Conservation (phyloP, 371 early-diverging fungal species). For the Mortierella sp. region DNA sequence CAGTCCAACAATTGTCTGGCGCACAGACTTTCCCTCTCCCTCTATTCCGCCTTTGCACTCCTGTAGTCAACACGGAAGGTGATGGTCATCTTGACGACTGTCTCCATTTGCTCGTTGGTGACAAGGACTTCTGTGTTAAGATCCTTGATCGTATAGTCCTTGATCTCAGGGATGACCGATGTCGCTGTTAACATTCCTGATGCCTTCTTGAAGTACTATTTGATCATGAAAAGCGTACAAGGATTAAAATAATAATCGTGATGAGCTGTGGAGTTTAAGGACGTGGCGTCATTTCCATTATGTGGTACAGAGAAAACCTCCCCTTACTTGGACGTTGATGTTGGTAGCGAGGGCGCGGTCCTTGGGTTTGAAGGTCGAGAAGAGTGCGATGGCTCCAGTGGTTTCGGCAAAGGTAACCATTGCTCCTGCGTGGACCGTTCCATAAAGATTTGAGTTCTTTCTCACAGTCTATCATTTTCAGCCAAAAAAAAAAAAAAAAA, state of each 20-base stretch:
- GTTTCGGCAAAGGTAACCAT: constrained; percentile 41
- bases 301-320: not conserved
- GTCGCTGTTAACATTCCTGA: constrained; percentile 48
- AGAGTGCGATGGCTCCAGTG: constrained; percentile 24
- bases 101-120: constrained; percentile 36
- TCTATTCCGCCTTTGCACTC: constrained; percentile 1
- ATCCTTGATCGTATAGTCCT: not conserved
- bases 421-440: constrained; percentile 33
- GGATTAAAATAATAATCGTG: not conserved
- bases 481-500: not conserved
- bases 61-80: constrained; percentile 39
- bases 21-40: too few relatives aligned
- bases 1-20: too few relatives aligned
- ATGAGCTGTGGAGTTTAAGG: not conserved
- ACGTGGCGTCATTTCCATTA: too few relatives aligned
- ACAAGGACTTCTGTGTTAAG: constrained; percentile 32
- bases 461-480: not conserved
- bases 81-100: constrained; percentile 40
- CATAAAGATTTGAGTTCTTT: constrained; percentile 26
- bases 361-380: constrained; percentile 23
- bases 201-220: constrained; percentile 25
- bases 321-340: constrained; percentile 9
- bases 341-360: constrained; percentile 27
- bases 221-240: not conserved
- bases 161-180: constrained; percentile 14